phyloP scores from a whole-genome alignment of 2,329 filamentous ascomycete species.

The Seiridium unicorne region DNA sequence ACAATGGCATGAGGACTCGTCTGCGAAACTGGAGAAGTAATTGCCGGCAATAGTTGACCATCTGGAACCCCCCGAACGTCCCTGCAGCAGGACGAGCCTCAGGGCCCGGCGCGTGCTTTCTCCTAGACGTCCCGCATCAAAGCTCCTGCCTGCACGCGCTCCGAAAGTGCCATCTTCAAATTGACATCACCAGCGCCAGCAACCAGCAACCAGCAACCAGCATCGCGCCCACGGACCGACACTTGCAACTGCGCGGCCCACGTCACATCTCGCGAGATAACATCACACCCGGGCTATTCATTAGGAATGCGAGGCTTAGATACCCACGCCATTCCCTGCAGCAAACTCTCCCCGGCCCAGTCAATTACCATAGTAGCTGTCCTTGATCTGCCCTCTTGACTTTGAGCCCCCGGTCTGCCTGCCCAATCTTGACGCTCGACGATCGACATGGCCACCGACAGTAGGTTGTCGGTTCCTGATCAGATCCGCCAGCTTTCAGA shows the following conservation, averaged over 20 bases:
- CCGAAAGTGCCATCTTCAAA: constrained; percentile 12
- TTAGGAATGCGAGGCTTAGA: not conserved
- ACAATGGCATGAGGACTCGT: not conserved
- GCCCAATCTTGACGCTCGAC: not conserved
- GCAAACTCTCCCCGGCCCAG: not conserved
- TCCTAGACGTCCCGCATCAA: not conserved
- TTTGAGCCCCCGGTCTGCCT: not conserved
- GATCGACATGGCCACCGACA: constrained; percentile 50
- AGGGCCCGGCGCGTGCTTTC: not conserved
- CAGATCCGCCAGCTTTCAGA: constrained; percentile 86
- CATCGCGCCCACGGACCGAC: not conserved
- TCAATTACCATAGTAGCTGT: not conserved
- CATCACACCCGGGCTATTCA: not conserved
- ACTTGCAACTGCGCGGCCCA: not conserved
- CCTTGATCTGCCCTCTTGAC: not conserved
- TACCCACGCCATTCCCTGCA: not conserved
- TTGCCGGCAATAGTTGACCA: not conserved
- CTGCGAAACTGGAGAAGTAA: not conserved
- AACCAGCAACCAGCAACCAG: constrained; percentile 8
- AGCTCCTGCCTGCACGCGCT: not conserved
- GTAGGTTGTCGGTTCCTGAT: constrained; percentile 60
- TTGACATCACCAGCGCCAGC: constrained; percentile 21
- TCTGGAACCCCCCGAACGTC: too few relatives aligned
- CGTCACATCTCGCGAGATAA: not conserved
- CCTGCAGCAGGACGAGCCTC: too few relatives aligned